These are phyloP conservation scores for Strobilomyces dryophilus DNA, from an alignment of 768 basidiomycete genomes.

Conservation along the genomic window DNA sequence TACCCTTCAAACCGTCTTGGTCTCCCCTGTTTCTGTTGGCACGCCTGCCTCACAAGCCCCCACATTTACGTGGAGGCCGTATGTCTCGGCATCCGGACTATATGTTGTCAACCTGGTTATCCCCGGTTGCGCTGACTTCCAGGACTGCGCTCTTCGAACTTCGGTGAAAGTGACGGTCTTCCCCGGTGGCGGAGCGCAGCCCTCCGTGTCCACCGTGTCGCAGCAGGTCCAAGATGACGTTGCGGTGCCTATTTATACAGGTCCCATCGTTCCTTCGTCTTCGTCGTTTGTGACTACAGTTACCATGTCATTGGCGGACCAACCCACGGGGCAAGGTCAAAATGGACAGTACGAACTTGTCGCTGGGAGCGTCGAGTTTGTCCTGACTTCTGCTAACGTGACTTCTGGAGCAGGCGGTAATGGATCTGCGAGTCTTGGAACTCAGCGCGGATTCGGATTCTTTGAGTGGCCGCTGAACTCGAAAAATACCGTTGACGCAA, in stretches of 20 bases:
- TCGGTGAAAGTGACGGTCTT: conserved; percentile 80
- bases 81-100: conserved; percentile 82
- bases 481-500: conserved; percentile 49
- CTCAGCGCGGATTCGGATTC: conserved; percentile 69
- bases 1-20: conserved; percentile 72
- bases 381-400: conserved; percentile 59
- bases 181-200: conserved; percentile 62
- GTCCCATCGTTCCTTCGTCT: conserved; percentile 75
- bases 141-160: conserved; percentile 78
- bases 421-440: conserved; percentile 31
- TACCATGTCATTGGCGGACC: conserved; percentile 65
- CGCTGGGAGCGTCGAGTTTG: conserved; percentile 80
- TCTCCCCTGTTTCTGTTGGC: conserved; percentile 61
- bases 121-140: conserved; percentile 80
- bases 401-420: conserved; percentile 30
- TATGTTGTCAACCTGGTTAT: conserved; percentile 84
- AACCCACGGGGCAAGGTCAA: conserved; percentile 58
- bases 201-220: conserved; percentile 65
- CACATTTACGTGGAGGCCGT: conserved; percentile 85
- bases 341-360: conserved; percentile 75
- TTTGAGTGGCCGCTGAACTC: conserved; percentile 77
- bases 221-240: conserved; percentile 68
- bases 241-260: conserved; percentile 67
- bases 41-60: conserved; percentile 61
- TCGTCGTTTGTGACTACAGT: conserved; percentile 70